These are phyloP conservation scores for Cryptosporidium sp. DNA, from an alignment of 169 alveolate species.

Conservation along the genomic window DNA sequence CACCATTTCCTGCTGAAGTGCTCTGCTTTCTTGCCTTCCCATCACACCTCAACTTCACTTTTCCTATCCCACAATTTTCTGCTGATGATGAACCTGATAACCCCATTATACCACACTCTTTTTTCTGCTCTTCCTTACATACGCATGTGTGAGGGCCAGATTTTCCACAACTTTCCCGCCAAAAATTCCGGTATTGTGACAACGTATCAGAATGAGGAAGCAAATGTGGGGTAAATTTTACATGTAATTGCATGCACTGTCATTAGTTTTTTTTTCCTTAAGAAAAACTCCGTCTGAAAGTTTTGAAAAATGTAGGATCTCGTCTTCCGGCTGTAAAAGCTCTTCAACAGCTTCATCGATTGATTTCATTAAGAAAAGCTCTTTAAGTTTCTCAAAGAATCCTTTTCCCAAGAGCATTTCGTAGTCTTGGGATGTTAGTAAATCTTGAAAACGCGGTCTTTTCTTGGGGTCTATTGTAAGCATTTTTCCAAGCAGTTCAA, in stretches of 20 bases:
- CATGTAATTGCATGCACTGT: conserved; percentile 47
- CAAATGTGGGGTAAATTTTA: conserved; percentile 69
- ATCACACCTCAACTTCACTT: neutral
- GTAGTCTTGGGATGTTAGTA: conserved; percentile 15
- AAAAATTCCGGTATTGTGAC: conserved; percentile 10
- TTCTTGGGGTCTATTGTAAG: conserved; percentile 50
- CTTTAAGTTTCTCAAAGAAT: conserved; percentile 45
- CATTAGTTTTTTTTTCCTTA: conserved; percentile 7
- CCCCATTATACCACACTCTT: conserved; percentile 50
- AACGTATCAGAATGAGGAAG: neutral
- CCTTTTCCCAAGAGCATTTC: conserved; percentile 54
- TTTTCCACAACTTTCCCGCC: conserved; percentile 72
- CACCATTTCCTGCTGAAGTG: neutral
- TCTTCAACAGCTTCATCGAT: neutral
- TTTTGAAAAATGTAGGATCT: conserved; percentile 40
- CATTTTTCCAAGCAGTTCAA: conserved; percentile 55
- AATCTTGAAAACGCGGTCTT: conserved; percentile 51
- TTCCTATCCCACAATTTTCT: conserved; percentile 8
- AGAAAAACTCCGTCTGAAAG: conserved; percentile 67
- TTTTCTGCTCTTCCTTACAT: conserved; percentile 4
- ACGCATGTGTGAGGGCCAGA: conserved; percentile 29
- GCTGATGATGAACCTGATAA: conserved; percentile 12
- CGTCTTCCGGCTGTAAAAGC: conserved; percentile 60
- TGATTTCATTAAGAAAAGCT: conserved; percentile 18
- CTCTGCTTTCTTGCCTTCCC: neutral